Evolutionary conservation across 1,139 yeast species (phyloP).

Genomic region (Geotrichum reessii): DNA sequence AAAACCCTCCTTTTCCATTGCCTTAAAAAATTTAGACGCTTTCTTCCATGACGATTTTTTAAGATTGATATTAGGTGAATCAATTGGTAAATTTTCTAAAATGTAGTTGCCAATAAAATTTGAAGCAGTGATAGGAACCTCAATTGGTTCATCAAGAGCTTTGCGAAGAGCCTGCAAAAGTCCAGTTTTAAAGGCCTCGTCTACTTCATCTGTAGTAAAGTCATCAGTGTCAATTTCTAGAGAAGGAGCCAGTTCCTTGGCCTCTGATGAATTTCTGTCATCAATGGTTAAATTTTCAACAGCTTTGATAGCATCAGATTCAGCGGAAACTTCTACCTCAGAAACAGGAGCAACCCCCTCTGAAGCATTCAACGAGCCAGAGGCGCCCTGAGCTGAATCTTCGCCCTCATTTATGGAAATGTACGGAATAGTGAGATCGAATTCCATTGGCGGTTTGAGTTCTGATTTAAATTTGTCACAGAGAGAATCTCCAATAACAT

Average conservation of each 20-base stretch:
- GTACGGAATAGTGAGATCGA: conserved; percentile 23
- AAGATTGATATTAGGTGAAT: conserved; percentile 50
- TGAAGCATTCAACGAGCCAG: conserved; percentile 4
- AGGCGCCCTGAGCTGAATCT: too few species aligned
- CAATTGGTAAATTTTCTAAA: conserved; percentile 61
- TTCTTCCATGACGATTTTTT: conserved; percentile 89
- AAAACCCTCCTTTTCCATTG: conserved; percentile 71
- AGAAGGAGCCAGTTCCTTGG: conserved; percentile 3
- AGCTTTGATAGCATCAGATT: conserved; percentile 16
- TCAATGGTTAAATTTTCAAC: conserved; percentile 20
- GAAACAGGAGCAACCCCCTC: background rate
- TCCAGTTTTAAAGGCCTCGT: conserved; percentile 65
- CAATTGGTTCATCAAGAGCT: conserved; percentile 56
- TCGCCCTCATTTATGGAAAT: too few species aligned
- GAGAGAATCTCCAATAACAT: conserved; percentile 38
- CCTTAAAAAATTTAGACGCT: conserved; percentile 74
- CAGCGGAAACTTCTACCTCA: conserved; percentile 14
- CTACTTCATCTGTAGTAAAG: conserved; percentile 65
- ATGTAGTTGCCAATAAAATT: conserved; percentile 67
- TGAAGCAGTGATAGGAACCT: conserved; percentile 51
- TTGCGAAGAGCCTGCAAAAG: conserved; percentile 61
- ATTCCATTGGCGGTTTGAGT: conserved; percentile 27
- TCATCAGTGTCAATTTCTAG: conserved; percentile 24
- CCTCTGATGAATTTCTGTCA: conserved; percentile 21
- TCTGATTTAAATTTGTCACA: conserved; percentile 27